Conservation (phyloP, 768 basidiomycete species). For the Hypsizygus marmoreus region DNA sequence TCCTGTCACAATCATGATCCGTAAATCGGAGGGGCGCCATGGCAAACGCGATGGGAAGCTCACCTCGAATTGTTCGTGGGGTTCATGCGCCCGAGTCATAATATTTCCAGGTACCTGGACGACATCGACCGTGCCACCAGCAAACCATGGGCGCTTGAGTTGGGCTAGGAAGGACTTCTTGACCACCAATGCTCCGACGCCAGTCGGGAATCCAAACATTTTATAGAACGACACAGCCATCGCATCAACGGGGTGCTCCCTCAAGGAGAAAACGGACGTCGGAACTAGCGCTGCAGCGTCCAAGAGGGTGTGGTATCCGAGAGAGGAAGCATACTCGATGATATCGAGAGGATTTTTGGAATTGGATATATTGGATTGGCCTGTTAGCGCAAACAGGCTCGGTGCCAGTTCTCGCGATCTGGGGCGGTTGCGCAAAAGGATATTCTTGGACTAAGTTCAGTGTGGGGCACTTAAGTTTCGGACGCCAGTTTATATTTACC, state of each 20-base stretch:
- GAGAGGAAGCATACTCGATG: constrained; percentile 60
- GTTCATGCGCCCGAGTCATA: constrained; percentile 57
- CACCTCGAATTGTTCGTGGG: constrained; percentile 82
- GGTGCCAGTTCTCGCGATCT: constrained; percentile 44
- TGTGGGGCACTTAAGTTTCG: too few relatives aligned
- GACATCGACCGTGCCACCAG: constrained; percentile 80
- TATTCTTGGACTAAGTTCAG: constrained; percentile 41
- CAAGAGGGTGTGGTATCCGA: constrained; percentile 75
- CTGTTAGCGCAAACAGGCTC: constrained; percentile 74
- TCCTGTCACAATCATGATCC: constrained; percentile 52
- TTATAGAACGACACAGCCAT: constrained; percentile 88
- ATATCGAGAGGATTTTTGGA: constrained; percentile 69
- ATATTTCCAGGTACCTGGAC: constrained; percentile 80
- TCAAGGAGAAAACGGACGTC: constrained; percentile 66
- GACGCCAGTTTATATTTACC: constrained; percentile 45
- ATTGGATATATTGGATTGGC: constrained; percentile 82
- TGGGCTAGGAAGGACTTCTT: constrained; percentile 65
- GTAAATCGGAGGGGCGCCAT: not conserved
- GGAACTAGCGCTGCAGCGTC: constrained; percentile 84
- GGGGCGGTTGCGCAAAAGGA: constrained; percentile 54
- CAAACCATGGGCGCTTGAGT: constrained; percentile 79
- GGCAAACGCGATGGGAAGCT: constrained; percentile 16
- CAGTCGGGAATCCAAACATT: constrained; percentile 88
- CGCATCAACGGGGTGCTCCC: constrained; percentile 72
- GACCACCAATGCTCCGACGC: constrained; percentile 77